A percentile compares a stretch with the other conserved stretches of the same genome.
These are phyloP conservation scores for Cystofilobasidium capitatum DNA, from an alignment of 768 basidiomycete species.

Conservation along the genomic window DNA sequence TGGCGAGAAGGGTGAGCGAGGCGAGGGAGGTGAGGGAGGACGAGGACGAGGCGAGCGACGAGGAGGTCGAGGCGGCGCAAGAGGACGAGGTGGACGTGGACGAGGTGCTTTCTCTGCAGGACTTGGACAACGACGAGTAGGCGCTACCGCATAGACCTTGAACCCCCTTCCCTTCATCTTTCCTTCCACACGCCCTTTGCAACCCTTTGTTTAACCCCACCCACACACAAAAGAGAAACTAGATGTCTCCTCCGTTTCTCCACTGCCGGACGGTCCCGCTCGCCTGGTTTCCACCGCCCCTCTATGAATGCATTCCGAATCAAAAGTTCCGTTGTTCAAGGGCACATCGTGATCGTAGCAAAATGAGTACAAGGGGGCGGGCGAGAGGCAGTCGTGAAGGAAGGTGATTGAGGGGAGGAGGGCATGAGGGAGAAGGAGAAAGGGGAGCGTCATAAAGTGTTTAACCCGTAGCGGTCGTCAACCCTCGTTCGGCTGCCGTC, in stretches of 20 bases:
- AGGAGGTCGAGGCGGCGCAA: not conserved
- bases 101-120: constrained; percentile 21
- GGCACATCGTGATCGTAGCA: too few species aligned
- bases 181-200: not conserved
- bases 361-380: too few species aligned
- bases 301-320: not conserved
- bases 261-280: not conserved
- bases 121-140: constrained; percentile 20
- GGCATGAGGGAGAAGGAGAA: too few species aligned
- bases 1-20: constrained; percentile 42
- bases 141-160: constrained; percentile 6
- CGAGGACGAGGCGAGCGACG: constrained; percentile 30
- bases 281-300: not conserved
- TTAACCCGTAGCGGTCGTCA: too few species aligned
- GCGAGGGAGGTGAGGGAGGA: constrained; percentile 43
- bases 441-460: too few species aligned
- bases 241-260: not conserved
- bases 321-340: too few species aligned
- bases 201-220: too few species aligned
- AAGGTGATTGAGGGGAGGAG: too few species aligned
- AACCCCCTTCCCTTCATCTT: not conserved
- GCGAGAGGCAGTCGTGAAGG: too few species aligned
- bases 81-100: constrained; percentile 33
- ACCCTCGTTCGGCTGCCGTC: too few species aligned
- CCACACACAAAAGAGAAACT: not conserved